phyloP scores from a whole-genome alignment of 257 asterid species.

The Henckelia pumila region DNA sequence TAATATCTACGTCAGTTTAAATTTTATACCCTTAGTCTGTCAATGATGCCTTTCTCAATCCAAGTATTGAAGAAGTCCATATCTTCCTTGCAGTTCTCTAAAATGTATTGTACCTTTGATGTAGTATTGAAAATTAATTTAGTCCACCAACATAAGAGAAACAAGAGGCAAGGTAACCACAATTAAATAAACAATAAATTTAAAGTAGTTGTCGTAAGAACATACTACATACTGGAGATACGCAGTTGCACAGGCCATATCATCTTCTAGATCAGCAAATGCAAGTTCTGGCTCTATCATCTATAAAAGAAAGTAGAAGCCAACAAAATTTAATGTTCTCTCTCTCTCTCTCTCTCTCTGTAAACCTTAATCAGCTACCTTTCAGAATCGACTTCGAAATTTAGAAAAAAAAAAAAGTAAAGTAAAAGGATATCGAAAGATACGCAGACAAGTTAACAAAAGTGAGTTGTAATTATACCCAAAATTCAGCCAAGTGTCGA shows the following conservation, averaged over 20 bases:
- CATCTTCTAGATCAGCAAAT: slow-evolving; percentile 95
- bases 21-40: slow-evolving; percentile 65
- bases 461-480: slow-evolving; percentile 49
- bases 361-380: slow-evolving; percentile 15
- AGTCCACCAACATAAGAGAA: slow-evolving; percentile 26
- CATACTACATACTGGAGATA: slow-evolving; percentile 99
- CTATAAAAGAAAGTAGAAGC: slow-evolving; percentile 43
- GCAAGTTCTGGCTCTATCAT: slow-evolving; percentile 99
- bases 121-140: slow-evolving; percentile 22
- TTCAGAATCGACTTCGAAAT: background rate
- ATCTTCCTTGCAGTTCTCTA: slow-evolving; percentile 97
- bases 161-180: slow-evolving; percentile 19
- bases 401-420: background rate
- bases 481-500: slow-evolving; percentile 93
- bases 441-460: background rate
- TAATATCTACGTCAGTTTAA: slow-evolving; percentile 10
- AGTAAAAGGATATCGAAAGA: slow-evolving; percentile 12
- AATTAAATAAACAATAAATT: slow-evolving; percentile 10
- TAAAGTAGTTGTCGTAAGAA: slow-evolving; percentile 50
- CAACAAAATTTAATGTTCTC: slow-evolving; percentile 17
- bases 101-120: slow-evolving; percentile 70
- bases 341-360: too few relatives aligned
- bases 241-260: slow-evolving; percentile 99
- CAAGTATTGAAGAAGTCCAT: slow-evolving; percentile 94
- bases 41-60: slow-evolving; percentile 94